Conservation (phyloP, 2,329 filamentous ascomycete species). For the Pleoardoris graminearum region DNA sequence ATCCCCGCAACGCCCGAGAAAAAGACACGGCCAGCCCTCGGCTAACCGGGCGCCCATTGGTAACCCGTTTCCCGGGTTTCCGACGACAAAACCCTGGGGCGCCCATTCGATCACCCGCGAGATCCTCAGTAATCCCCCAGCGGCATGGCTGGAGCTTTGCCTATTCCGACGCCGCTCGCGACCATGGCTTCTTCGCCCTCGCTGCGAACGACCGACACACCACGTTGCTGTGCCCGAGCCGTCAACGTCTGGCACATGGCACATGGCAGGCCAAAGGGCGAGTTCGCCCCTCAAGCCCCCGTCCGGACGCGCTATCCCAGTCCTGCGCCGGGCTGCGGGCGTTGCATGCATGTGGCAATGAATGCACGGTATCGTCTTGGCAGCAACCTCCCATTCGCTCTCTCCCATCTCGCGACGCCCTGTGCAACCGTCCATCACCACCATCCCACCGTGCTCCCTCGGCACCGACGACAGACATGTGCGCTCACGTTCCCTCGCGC, state of each 20-base stretch:
- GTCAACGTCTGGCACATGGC: constrained; percentile 2
- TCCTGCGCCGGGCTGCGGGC: constrained; percentile 12
- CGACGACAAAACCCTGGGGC: neutral
- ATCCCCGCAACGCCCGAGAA: constrained; percentile 35
- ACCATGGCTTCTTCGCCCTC: neutral
- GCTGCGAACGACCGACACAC: neutral
- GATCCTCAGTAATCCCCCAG: neutral
- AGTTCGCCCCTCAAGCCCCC: neutral
- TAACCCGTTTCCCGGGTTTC: constrained; percentile 2
- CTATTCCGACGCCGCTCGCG: neutral
- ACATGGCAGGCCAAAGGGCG: constrained; percentile 9
- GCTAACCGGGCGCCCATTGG: neutral
- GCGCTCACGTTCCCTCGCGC: constrained; percentile 34
- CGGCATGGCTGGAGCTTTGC: neutral
- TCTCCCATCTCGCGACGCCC: constrained; percentile 20
- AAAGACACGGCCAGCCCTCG: constrained; percentile 1
- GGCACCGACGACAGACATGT: constrained; percentile 13
- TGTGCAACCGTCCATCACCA: constrained; percentile 34
- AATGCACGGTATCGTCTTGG: constrained; percentile 29
- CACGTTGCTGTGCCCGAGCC: neutral
- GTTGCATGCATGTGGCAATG: constrained; percentile 21
- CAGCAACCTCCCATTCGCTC: constrained; percentile 22
- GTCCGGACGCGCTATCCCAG: neutral
- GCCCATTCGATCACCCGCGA: neutral
- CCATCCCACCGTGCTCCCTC: constrained; percentile 22